Conservation (phyloP, 2,329 filamentous ascomycete genomes). For the Monilinia fructigena region DNA sequence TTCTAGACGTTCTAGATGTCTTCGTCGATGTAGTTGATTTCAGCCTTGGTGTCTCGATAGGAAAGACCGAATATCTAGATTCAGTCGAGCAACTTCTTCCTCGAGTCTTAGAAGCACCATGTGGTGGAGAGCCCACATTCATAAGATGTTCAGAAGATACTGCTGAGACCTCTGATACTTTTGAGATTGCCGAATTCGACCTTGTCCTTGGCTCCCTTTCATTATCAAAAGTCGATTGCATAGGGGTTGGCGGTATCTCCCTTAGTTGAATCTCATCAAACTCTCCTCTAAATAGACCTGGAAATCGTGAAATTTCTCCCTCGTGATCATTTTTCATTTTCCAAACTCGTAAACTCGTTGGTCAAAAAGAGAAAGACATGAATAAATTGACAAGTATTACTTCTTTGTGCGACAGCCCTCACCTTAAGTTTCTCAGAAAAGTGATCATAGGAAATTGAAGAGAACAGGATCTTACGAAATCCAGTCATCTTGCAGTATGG, state of each 20-base stretch:
- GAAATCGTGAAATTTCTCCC: conserved; percentile 5
- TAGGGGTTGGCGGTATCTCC: conserved; percentile 20
- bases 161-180: background rate
- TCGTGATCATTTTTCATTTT: conserved; percentile 17
- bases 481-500: background rate
- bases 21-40: conserved; percentile 14
- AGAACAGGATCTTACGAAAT: background rate
- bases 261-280: conserved; percentile 18
- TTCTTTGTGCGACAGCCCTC: conserved; percentile 9
- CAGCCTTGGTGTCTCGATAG: conserved; percentile 7
- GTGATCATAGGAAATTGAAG: background rate
- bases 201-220: conserved; percentile 9
- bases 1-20: conserved; percentile 2
- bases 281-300: conserved; percentile 8
- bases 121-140: background rate
- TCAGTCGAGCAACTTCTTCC: conserved; percentile 14
- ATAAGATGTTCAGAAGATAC: background rate
- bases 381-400: background rate
- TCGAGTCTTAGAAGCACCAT: background rate
- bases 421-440: background rate
- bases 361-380: conserved; percentile 1
- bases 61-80: conserved; percentile 19
- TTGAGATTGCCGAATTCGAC: conserved; percentile 7
- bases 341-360: background rate
- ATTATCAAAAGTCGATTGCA: conserved; percentile 11